Base-by-base conservation (phyloP, 108 stramenopile species). In the Cyclotella choctawhatcheeana region DNA sequence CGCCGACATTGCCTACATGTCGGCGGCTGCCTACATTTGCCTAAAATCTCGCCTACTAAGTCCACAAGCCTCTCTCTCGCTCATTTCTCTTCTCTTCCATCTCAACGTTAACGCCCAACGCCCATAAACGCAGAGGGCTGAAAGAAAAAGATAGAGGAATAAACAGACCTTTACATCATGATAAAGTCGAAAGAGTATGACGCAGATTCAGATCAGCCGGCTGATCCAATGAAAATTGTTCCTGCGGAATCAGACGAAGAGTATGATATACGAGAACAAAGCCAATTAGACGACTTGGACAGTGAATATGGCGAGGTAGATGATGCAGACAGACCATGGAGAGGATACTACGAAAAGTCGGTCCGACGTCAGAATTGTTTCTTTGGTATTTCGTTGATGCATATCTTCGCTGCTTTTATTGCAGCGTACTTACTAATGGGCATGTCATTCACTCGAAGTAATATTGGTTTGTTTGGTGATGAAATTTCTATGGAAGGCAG, bases 331-430 rank as follows among this genome's bases (percentile, higher is more conserved):
- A 55, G 2, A 3, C 54, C 5, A 55, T 30, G 4, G 2, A 16
- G 20, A 35, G 44, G 44, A 10, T 62, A 47, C 48, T 79, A 72
- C 60, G 60, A 44, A 66, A 33, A 26, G 32, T 60, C 63, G 16
- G 44, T 76, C 52, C 37, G 62, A 24, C 65, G 69, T 32, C 85
- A 84, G 50, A 86, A 84, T 65, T 69, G 63, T n/a, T 83, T 69
- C 63, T 82, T 84, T 43, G 77, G 76, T 22, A 54, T 75, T 0
- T 52, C 50, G 22, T 18, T 82, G 27, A 24, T 71, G 16, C n/a
- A 63, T 14, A 21, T 78, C 24, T 35, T 77, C 0, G 60, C 45
- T 27, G 68, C 53, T 22, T 77, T 75, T 27, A 64, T 82, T 50
- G 73, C 74, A 17, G 74, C 67, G 2, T 73, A 77, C 44, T 78